Percentiles rank a stretch among this genome's conserved stretches.
Evolutionary conservation across 2,329 filamentous ascomycete species (phyloP).

Genomic region (Sarocladium brachiariae): DNA sequence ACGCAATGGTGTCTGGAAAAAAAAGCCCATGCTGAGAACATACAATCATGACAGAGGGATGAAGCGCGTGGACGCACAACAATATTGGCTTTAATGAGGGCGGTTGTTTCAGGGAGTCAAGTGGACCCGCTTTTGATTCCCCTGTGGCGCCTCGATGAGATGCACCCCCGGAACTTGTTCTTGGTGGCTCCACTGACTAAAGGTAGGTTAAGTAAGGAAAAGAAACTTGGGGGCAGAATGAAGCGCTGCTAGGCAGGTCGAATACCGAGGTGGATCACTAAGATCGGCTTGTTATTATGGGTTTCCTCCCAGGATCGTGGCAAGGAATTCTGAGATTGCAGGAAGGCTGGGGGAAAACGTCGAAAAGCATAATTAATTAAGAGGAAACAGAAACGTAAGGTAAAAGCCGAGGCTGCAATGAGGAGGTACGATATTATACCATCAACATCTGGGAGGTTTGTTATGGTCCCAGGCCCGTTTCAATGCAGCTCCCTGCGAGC

Average conservation of each 20-base stretch:
- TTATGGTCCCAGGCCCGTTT: neutral
- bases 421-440: too few relatives aligned
- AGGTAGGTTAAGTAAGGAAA: too few relatives aligned
- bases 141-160: neutral
- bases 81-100: conserved; percentile 4
- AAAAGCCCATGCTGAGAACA: neutral
- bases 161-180: neutral
- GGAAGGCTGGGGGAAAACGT: neutral
- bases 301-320: neutral
- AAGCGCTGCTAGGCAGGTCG: too few relatives aligned
- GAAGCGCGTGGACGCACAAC: neutral
- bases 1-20: too few relatives aligned
- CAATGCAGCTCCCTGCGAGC: conserved; percentile 2
- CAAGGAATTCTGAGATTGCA: too few relatives aligned
- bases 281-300: neutral
- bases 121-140: conserved; percentile 4
- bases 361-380: neutral
- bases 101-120: conserved; percentile 8
- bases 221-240: too few relatives aligned
- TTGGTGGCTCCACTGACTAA: neutral
- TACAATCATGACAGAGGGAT: neutral
- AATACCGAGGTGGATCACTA: too few relatives aligned
- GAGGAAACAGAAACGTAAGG: neutral
- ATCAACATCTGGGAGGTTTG: too few relatives aligned
- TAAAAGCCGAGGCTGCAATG: too few relatives aligned